Percentiles rank a stretch among this genome's conserved stretches.
Evolutionary conservation across 306 rosid species (phyloP).

Genomic region (Glycyrrhiza uralensis): DNA sequence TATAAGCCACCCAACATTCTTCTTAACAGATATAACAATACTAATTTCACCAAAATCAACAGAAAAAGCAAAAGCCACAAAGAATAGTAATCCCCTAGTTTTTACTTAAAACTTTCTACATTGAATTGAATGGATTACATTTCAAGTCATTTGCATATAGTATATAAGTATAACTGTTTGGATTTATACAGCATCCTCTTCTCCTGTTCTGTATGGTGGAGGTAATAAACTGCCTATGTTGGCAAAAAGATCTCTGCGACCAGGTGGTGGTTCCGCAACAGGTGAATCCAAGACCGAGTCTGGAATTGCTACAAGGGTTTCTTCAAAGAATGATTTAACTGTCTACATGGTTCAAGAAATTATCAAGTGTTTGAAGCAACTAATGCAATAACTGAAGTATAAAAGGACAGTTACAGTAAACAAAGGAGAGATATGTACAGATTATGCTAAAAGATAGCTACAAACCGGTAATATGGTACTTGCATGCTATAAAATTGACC

Average conservation of each 20-base stretch:
- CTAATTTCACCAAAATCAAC: background rate
- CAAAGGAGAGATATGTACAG: background rate
- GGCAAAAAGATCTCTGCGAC: conserved; percentile 61
- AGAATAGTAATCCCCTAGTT: background rate
- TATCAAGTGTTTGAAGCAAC: conserved; percentile 19
- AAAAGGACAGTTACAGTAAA: background rate
- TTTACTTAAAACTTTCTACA: background rate
- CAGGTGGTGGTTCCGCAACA: conserved; percentile 37
- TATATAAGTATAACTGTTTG: background rate
- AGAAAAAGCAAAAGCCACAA: background rate
- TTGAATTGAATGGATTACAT: background rate
- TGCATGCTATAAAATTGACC: background rate
- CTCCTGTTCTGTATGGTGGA: conserved; percentile 53
- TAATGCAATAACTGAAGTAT: conserved; percentile 16
- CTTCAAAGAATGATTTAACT: conserved; percentile 77
- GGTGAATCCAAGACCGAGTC: conserved; percentile 77
- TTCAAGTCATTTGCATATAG: background rate
- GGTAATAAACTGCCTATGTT: conserved; percentile 55
- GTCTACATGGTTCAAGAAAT: conserved; percentile 53
- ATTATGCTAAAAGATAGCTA: conserved; percentile 5
- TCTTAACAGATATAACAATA: background rate
- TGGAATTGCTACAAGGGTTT: conserved; percentile 80
- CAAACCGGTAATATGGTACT: background rate
- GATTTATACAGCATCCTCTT: conserved; percentile 25
- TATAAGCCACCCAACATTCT: conserved; percentile 15